Evolutionary conservation across 805 yeast genomes (phyloP).

Genomic region (Pichia heedii): DNA sequence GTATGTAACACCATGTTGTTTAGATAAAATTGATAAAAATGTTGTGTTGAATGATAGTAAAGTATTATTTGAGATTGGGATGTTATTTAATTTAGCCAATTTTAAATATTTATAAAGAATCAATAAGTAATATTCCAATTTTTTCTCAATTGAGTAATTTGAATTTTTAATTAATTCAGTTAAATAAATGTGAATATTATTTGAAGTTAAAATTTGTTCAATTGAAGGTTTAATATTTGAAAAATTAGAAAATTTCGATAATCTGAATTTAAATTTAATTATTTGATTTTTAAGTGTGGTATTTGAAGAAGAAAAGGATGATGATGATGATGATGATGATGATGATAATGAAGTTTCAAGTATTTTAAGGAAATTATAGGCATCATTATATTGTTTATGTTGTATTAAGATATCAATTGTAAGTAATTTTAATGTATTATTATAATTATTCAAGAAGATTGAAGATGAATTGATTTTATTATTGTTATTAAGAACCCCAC

Average conservation of each 20-base stretch:
- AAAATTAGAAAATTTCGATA: constrained; percentile 3
- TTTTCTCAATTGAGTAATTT: background rate
- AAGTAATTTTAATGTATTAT: constrained; percentile 12
- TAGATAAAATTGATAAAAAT: constrained; percentile 7
- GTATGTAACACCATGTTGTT: constrained; percentile 5
- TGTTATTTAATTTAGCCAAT: background rate
- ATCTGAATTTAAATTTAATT: constrained; percentile 2
- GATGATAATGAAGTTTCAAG: too few relatives aligned
- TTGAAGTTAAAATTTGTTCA: background rate
- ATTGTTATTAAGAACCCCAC: constrained; percentile 7
- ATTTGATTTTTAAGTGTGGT: background rate
- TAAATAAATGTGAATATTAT: constrained; percentile 4
- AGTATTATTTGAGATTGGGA: background rate
- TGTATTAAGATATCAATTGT: constrained; percentile 15
- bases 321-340: too few relatives aligned
- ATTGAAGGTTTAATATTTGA: background rate
- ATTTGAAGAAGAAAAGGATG: too few relatives aligned
- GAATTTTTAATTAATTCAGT: constrained; percentile 3
- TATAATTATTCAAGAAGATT: constrained; percentile 10
- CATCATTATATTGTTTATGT: constrained; percentile 9
- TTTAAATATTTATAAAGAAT: constrained; percentile 7
- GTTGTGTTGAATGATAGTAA: constrained; percentile 8
- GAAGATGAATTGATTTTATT: background rate
- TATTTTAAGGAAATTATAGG: constrained; percentile 11
- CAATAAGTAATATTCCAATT: constrained; percentile 11